Conservation (phyloP, 2,329 filamentous ascomycete species). For the Rosellinia necatrix region DNA sequence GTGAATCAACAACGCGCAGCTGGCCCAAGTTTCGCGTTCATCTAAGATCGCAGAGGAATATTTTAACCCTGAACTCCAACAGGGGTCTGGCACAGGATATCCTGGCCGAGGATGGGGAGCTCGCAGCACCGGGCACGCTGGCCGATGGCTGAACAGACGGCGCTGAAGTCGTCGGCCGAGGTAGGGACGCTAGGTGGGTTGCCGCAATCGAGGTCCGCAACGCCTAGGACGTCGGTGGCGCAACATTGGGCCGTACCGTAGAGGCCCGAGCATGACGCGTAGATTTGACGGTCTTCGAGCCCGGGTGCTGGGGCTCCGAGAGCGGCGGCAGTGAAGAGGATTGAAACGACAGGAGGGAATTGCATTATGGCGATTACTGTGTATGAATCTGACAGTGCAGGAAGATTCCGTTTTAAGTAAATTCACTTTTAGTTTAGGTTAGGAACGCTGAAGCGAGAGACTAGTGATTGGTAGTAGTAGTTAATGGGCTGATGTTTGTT, state of each 20-base stretch:
- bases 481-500: not conserved
- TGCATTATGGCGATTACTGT: slow-evolving; percentile 31
- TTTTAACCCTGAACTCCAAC: slow-evolving; percentile 22
- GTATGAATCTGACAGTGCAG: not conserved
- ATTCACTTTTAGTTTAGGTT: not conserved
- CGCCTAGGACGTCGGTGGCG: slow-evolving; percentile 60
- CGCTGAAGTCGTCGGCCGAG: slow-evolving; percentile 49
- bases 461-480: not conserved
- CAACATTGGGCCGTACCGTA: slow-evolving; percentile 61
- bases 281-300: slow-evolving; percentile 34
- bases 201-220: slow-evolving; percentile 53
- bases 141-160: slow-evolving; percentile 48
- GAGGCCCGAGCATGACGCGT: slow-evolving; percentile 47
- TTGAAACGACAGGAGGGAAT: slow-evolving; percentile 25
- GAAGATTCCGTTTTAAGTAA: no score
- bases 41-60: no score
- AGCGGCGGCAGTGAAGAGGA: slow-evolving; percentile 31
- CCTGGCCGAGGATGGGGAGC: slow-evolving; percentile 48
- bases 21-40: no score
- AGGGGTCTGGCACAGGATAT: slow-evolving; percentile 42
- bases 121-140: slow-evolving; percentile 58
- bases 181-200: slow-evolving; percentile 49
- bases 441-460: not conserved
- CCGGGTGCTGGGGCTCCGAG: slow-evolving; percentile 25
- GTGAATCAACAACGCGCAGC: no score